These are phyloP conservation scores for Schoenoplectus triqueter DNA, from an alignment of 202 grass and related monocot species.

Conservation along the genomic window DNA sequence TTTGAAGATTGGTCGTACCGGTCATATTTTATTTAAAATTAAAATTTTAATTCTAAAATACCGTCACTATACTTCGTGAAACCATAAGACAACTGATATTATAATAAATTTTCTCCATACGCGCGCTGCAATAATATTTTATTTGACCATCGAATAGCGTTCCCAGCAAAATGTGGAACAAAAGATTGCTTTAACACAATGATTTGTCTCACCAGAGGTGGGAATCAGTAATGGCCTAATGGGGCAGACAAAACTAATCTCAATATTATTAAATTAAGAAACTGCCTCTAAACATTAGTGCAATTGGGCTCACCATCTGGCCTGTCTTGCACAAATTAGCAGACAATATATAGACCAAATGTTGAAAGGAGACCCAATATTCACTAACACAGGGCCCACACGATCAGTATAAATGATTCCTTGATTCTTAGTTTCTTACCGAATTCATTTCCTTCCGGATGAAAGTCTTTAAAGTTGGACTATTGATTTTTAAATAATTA, in stretches of 20 bases:
- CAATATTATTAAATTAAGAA: not conserved
- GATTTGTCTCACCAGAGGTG: not conserved
- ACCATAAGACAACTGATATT: too few relatives aligned
- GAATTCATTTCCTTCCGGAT: not conserved
- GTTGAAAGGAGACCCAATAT: too few relatives aligned
- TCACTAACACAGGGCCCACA: too few relatives aligned
- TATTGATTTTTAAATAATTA: not conserved
- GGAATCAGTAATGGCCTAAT: conserved; percentile 8
- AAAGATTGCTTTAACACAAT: not conserved
- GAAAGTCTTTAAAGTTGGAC: not conserved
- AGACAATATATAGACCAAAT: not conserved
- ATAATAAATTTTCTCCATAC: too few relatives aligned
- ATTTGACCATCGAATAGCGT: not conserved
- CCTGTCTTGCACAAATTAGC: not conserved
- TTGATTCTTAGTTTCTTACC: too few relatives aligned
- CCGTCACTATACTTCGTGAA: too few relatives aligned
- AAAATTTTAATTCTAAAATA: too few relatives aligned
- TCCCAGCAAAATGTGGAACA: not conserved
- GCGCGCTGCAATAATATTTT: not conserved
- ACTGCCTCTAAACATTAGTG: not conserved
- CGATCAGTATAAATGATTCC: too few relatives aligned
- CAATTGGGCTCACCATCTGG: conserved; percentile 16
- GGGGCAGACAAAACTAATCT: conserved; percentile 9
- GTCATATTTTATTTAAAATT: too few relatives aligned
- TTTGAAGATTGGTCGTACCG: too few relatives aligned